phyloP scores from a whole-genome alignment of 352 stramenopile genomes.

The Globisporangium takayamanum region DNA sequence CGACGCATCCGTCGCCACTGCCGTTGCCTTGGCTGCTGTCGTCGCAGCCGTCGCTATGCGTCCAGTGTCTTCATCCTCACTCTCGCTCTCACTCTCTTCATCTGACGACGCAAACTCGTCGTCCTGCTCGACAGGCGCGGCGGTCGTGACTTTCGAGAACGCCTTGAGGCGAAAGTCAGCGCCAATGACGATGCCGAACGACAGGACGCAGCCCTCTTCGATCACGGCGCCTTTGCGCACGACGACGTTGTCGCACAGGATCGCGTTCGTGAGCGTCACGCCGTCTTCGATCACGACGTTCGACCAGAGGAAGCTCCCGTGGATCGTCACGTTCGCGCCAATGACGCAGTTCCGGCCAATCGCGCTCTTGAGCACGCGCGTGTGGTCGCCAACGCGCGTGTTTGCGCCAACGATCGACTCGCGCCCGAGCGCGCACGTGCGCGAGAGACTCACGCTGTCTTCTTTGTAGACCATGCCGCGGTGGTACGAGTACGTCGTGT shows the following conservation, averaged over 20 bases:
- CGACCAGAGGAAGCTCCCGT: conserved; percentile 78
- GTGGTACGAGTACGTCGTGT: conserved; percentile 70
- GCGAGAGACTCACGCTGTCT: conserved; percentile 52
- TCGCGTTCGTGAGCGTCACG: conserved; percentile 64
- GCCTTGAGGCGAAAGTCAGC: conserved; percentile 54
- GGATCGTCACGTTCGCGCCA: conserved; percentile 61
- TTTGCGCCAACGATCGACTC: conserved; percentile 72
- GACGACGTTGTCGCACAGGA: conserved; percentile 82
- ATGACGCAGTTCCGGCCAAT: conserved; percentile 71
- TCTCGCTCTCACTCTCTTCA: conserved; percentile 28
- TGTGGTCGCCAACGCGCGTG: conserved; percentile 46
- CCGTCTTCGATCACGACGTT: conserved; percentile 79
- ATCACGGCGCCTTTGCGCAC: conserved; percentile 63
- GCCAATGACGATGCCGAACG: conserved; percentile 79
- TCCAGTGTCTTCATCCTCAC: conserved; percentile 10
- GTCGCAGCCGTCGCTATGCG: background rate
- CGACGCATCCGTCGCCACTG: conserved; percentile 1
- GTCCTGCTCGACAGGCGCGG: conserved; percentile 38
- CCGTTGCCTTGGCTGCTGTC: background rate
- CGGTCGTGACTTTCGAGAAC: conserved; percentile 81
- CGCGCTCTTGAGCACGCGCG: conserved; percentile 47
- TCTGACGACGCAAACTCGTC: conserved; percentile 76
- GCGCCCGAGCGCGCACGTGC: conserved; percentile 52
- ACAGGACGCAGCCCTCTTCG: conserved; percentile 68
- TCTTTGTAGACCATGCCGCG: conserved; percentile 85